Evolutionary conservation across 1,284 basidiomycete species (phyloP).

Genomic region (Wolfiporia cocos): DNA sequence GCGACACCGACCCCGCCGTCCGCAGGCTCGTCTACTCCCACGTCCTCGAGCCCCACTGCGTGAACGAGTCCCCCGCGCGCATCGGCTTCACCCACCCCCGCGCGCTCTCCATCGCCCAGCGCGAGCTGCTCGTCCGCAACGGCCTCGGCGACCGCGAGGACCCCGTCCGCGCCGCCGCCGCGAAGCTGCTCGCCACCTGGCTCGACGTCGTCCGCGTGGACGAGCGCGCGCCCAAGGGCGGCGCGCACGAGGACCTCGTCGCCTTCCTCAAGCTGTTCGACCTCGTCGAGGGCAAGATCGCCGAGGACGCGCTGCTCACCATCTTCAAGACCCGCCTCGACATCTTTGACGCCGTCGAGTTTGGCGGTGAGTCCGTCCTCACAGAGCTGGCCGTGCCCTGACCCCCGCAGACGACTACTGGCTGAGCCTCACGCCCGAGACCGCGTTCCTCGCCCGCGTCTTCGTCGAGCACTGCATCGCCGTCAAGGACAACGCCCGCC

Average conservation of each 20-base stretch:
- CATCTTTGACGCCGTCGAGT: slow-evolving; percentile 60
- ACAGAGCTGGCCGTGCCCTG: not conserved
- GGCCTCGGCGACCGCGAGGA: slow-evolving; percentile 88
- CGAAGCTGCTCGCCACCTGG: slow-evolving; percentile 75
- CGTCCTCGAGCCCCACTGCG: slow-evolving; percentile 39
- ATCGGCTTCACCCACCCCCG: slow-evolving; percentile 62
- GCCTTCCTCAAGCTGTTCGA: slow-evolving; percentile 65
- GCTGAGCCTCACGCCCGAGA: slow-evolving; percentile 73
- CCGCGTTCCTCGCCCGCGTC: slow-evolving; percentile 78
- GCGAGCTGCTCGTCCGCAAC: slow-evolving; percentile 73
- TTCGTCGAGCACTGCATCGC: slow-evolving; percentile 79
- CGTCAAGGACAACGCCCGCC: slow-evolving; percentile 56
- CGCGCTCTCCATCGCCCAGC: slow-evolving; percentile 67
- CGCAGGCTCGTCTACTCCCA: slow-evolving; percentile 79
- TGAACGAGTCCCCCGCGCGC: slow-evolving; percentile 16
- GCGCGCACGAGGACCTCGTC: slow-evolving; percentile 29
- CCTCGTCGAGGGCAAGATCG: slow-evolving; percentile 47
- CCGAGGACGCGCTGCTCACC: slow-evolving; percentile 62
- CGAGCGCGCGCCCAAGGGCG: slow-evolving; percentile 29
- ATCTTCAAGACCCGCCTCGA: slow-evolving; percentile 59
- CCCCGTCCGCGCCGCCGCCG: slow-evolving; percentile 75
- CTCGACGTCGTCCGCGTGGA: slow-evolving; percentile 47
- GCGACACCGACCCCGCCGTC: slow-evolving; percentile 81
- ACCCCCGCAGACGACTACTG: slow-evolving; percentile 63
- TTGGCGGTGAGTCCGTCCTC: slow-evolving; percentile 50